Percentiles rank a stretch among this genome's conserved stretches.
These are phyloP conservation scores for Herpomyces periplanetae DNA, from an alignment of 2,329 filamentous ascomycete genomes.

Conservation along the genomic window DNA sequence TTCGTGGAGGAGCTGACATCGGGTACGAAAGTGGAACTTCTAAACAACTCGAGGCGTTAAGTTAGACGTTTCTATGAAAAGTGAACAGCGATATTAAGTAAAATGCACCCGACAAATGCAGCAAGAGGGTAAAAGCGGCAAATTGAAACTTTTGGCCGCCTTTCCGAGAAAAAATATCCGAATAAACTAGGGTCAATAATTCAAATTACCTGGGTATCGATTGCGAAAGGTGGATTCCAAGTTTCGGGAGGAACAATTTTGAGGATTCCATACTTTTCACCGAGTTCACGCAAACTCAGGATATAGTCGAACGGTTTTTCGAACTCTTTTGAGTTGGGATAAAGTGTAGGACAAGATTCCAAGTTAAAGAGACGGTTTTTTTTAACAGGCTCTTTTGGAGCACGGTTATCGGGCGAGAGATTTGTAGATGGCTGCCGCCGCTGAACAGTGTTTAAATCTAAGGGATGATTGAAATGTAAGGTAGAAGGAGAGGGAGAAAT, in stretches of 20 bases:
- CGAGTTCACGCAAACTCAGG: constrained; percentile 55
- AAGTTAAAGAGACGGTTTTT: constrained; percentile 16
- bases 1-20: constrained; percentile 83
- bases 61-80: not conserved
- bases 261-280: constrained; percentile 54
- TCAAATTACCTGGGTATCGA: constrained; percentile 54
- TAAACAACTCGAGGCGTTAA: constrained; percentile 8
- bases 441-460: constrained; percentile 67
- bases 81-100: not conserved
- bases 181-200: constrained; percentile 1
- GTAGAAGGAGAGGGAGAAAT: constrained; percentile 13
- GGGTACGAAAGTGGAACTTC: constrained; percentile 85
- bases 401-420: constrained; percentile 30
- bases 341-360: constrained; percentile 57
- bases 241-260: constrained; percentile 74
- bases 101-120: constrained; percentile 5
- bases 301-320: constrained; percentile 79
- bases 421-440: constrained; percentile 44
- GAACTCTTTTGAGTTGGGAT: constrained; percentile 70
- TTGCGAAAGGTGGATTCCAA: constrained; percentile 81
- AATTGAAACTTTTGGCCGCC: not conserved
- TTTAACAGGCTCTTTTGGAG: constrained; percentile 34
- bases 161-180: not conserved
- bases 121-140: constrained; percentile 4
- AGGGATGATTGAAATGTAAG: constrained; percentile 20